Conservation (phyloP, 805 yeast genomes). For the Sugiyamaella mastotermitis region DNA sequence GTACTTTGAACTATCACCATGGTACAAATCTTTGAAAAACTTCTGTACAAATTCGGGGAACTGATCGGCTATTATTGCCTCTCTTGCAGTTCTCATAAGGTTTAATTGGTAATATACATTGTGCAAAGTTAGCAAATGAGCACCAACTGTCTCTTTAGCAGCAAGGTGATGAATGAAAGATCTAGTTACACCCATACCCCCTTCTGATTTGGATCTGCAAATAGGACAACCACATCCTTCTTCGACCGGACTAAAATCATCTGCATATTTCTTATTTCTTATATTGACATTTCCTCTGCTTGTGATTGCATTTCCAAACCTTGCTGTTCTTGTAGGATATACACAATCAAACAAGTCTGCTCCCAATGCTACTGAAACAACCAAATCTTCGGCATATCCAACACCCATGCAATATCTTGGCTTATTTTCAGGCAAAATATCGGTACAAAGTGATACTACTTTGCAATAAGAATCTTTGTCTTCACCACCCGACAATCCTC, state of each 20-base stretch:
- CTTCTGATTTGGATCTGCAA: slow-evolving; percentile 29
- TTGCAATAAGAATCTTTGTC: slow-evolving; percentile 36
- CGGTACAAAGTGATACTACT: slow-evolving; percentile 37
- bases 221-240: slow-evolving; percentile 37
- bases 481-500: slow-evolving; percentile 43
- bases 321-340: slow-evolving; percentile 39
- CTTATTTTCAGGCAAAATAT: slow-evolving; percentile 34
- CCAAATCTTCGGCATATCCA: slow-evolving; percentile 42
- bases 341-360: slow-evolving; percentile 44
- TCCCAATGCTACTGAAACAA: slow-evolving; percentile 41
- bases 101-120: slow-evolving; percentile 39
- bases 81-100: slow-evolving; percentile 35
- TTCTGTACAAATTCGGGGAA: slow-evolving; percentile 33
- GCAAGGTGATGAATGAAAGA: slow-evolving; percentile 33
- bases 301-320: slow-evolving; percentile 42
- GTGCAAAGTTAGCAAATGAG: slow-evolving; percentile 38
- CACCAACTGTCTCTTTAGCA: slow-evolving; percentile 39
- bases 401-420: slow-evolving; percentile 44
- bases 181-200: slow-evolving; percentile 35
- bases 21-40: slow-evolving; percentile 32
- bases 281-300: slow-evolving; percentile 33
- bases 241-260: slow-evolving; percentile 34
- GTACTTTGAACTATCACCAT: slow-evolving; percentile 28
- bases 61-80: slow-evolving; percentile 33
- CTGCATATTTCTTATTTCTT: slow-evolving; percentile 30